Percentiles rank a stretch among this genome's conserved stretches.
Conservation (phyloP, 768 basidiomycete species). For the Xerocomellus amylosporus region DNA sequence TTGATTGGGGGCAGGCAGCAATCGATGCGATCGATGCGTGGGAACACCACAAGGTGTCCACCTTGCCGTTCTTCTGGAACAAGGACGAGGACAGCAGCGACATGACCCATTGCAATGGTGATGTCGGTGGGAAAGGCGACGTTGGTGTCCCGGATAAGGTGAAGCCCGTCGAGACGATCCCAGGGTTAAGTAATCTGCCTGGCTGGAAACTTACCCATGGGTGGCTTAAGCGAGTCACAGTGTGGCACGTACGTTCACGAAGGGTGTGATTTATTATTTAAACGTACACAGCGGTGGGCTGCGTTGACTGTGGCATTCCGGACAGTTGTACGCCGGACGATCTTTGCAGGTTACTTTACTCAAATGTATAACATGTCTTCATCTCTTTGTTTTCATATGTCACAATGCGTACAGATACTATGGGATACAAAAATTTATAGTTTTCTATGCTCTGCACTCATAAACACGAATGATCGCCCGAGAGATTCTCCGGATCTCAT, state of each 20-base stretch:
- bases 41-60: slow-evolving; percentile 37
- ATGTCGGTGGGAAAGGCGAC: background rate
- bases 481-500: background rate
- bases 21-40: slow-evolving; percentile 63
- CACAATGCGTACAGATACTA: slow-evolving; percentile 1
- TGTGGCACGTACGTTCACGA: slow-evolving; percentile 33
- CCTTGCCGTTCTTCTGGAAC: slow-evolving; percentile 50
- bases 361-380: background rate
- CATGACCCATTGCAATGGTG: slow-evolving; percentile 18
- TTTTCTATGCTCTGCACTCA: background rate
- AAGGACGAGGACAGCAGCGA: slow-evolving; percentile 36
- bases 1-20: slow-evolving; percentile 77
- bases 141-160: background rate
- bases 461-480: background rate
- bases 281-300: background rate
- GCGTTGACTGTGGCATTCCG: slow-evolving; percentile 14
- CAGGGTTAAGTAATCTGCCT: slow-evolving; percentile 20
- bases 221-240: slow-evolving; percentile 29
- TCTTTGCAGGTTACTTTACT: slow-evolving; percentile 5
- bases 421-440: slow-evolving; percentile 1
- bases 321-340: background rate
- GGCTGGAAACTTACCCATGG: slow-evolving; percentile 25
- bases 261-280: slow-evolving; percentile 18
- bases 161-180: slow-evolving; percentile 21
- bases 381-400: background rate